phyloP scores from a whole-genome alignment of 176 grass and related monocot genomes.

The Aegilops sharonensis region DNA sequence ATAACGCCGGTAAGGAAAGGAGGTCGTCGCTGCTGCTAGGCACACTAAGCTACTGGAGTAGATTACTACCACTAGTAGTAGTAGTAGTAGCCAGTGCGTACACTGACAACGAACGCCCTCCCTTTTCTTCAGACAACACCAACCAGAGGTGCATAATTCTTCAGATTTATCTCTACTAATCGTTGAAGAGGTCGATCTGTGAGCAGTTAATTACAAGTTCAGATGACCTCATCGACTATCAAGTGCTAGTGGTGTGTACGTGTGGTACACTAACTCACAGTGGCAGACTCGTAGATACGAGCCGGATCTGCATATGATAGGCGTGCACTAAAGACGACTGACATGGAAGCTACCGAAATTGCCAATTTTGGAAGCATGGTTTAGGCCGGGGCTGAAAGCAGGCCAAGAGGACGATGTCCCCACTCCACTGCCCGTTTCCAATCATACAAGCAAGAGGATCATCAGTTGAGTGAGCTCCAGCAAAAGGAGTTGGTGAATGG shows the following conservation, averaged over 20 bases:
- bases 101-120: neutral
- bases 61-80: neutral
- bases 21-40: neutral
- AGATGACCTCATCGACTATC: neutral
- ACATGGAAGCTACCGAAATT: neutral
- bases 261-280: neutral
- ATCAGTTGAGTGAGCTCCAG: constrained; percentile 14
- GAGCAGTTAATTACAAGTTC: neutral
- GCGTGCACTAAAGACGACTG: constrained; percentile 3
- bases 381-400: constrained; percentile 45
- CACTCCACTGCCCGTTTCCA: constrained; percentile 4
- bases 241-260: neutral
- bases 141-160: neutral
- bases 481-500: neutral
- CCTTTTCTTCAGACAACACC: neutral
- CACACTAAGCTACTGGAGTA: neutral
- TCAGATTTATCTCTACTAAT: neutral
- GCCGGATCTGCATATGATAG: neutral
- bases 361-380: constrained; percentile 11
- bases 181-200: neutral
- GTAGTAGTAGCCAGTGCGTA: neutral
- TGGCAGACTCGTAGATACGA: neutral
- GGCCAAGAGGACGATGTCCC: constrained; percentile 26
- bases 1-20: neutral
- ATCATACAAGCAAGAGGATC: neutral